A percentile compares a stretch with the other conserved stretches of the same genome.
Conservation (phyloP, 371 early-diverging fungal genomes). For the Lichtheimia ornata region DNA sequence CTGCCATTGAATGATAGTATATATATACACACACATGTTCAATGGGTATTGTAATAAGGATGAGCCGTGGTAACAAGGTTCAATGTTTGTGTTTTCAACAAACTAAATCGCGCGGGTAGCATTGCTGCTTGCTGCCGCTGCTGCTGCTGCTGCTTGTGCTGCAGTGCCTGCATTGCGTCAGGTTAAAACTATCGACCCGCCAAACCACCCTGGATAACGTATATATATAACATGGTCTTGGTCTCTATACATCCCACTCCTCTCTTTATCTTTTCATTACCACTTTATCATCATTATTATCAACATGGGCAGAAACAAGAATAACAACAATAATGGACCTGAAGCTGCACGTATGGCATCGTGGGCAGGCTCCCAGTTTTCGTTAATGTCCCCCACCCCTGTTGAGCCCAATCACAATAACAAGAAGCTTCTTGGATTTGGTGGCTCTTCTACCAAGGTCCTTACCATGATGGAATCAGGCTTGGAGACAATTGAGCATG, state of each 20-base stretch:
- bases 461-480: background rate
- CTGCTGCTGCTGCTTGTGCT: background rate
- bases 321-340: conserved; percentile 5
- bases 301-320: conserved; percentile 19
- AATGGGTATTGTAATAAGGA: no score
- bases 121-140: no score
- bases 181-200: background rate
- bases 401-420: background rate
- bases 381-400: conserved; percentile 14
- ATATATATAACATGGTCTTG: conserved; percentile 3
- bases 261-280: background rate
- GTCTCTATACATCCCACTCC: background rate
- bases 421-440: conserved; percentile 19
- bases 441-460: conserved; percentile 11
- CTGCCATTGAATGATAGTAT: no score
- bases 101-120: no score
- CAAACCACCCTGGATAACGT: background rate
- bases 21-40: no score
- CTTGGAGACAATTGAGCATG: conserved; percentile 21
- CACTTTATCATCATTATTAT: background rate
- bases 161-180: conserved; percentile 12
- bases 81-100: no score
- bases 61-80: no score
- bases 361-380: conserved; percentile 12
- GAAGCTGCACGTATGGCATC: conserved; percentile 11